Base-by-base conservation (phyloP, 805 yeast genomes). In the Dipodascopsis uninucleata region DNA sequence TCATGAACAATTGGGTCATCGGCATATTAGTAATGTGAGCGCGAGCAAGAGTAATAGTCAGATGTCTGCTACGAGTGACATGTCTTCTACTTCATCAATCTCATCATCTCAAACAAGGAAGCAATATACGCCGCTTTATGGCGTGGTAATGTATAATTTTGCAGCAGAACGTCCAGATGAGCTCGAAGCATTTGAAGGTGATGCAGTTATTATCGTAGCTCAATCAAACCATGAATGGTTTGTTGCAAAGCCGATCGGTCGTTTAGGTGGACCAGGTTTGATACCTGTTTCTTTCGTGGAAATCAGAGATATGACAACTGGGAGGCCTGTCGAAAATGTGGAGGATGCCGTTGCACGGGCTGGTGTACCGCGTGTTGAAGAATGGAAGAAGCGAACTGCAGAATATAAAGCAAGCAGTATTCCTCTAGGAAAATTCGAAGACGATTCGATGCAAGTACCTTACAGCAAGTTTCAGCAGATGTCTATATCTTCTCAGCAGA, bases 191-290 rank as follows among this genome's bases (percentile, higher is more conserved):
- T 61, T 65, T 23, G 85, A 85, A 1, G 97, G 97, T 29, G 99
- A 93, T 58, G 82, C 85, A 58, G 75, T 93, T 51, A 85, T 89
- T 24, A 79, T 94, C 9, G 90, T 96, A 66, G 99, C 99, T 1
- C 97, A 90, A 65, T 95, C 90, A 61, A 88, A 87, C 44, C 84
- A 73, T 54, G 99, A 94, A 67, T 93, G 99, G 99, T 89, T 88
- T 58, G 93, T 93, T 48, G 97, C 97, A 4, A 93, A 93, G 63
- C 96, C 96, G 10, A 85, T 93, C 33, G 94, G 90, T 48, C 72
- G 97, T 43, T 71, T 93, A 29, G 61, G 98, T 21, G 98, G 97
- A 0, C 97, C 97, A 0, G 98, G 99, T 1, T 72, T 93, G 36
- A 94, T 93, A 5, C 98, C 99, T 0, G 89, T 86, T 4, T 77